Base-by-base conservation (phyloP, 106 monocot genomes). In the Alisma plantagoaquatica region DNA sequence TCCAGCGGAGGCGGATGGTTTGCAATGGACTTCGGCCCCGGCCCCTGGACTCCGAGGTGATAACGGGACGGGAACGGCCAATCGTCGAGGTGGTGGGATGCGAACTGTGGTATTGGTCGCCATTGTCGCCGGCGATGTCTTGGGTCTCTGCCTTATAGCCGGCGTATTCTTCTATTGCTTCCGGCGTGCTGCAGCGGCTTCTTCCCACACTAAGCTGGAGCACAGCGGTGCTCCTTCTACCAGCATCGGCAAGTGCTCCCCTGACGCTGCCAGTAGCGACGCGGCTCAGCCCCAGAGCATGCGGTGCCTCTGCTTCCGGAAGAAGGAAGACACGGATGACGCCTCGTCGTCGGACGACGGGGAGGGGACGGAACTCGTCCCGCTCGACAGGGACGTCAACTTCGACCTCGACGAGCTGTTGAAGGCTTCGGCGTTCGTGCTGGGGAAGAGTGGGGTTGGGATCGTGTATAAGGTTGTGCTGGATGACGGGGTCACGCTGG, bases 401-500 rank as follows among this genome's bases (percentile, higher is more conserved):
- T 87, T 71, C 24, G 65, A 75, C 59, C 41, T 86, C 49, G 80
- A 86, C 38, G 86, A 77, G 65, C 76, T 86, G 20, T 33, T 86
- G 26, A 77, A 80, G 61, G 75, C 86, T 10, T 80, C 86, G n/a
- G 86, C 86, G 16, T 73, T 77, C 32, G 73, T 86, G 4, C 33
- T 86, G 52, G 86, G 86, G 17, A 86, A 86, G 71, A 80, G 80
- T 29, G 63, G 70, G 49, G 63, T 71, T 8, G 86, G 86, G 15
- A 86, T 86, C 30, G 76, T 80, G 43, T 86, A 86, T 51, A 86
- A 74, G 55, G 86, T 86, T 56, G 80, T 80, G 63, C 59, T 86
- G 10, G 86, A 80, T n/a, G 71, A 74, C 60, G 86, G 77, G 23
- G 33, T 73, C 0, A 76, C 55, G 41, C 64, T 86, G 64, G 76